Evolutionary conservation across 257 asterid species (phyloP), one percentile per base, ranked within the genome.

Genomic region (Craterostigma plantagineum): DNA sequence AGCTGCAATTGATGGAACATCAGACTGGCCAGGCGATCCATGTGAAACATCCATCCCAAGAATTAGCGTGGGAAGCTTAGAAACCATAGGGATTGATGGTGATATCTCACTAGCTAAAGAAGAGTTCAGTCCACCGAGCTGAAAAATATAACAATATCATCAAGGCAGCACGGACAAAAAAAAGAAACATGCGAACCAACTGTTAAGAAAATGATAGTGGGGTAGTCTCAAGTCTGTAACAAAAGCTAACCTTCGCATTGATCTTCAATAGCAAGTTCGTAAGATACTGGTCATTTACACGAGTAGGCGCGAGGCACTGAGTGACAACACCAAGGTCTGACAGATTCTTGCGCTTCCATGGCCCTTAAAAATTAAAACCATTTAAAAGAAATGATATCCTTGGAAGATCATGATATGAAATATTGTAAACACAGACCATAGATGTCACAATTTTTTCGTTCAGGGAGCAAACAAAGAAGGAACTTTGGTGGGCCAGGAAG

Each of bases 21-120:
- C 96, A 18, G 94, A 81, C 59, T 72, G 92, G 51, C 97, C 97
- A 16, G 97, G 97, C 33, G 97, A 86, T 42, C 94, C 97, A 46
- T 86, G 97, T 0, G 94, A 81, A 6, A 86, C 97, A 41, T 86
- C 97, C 97, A 86, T 86, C 35, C 97, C 97, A 44, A 86, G 71
- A 53, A 86, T 78, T 14, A 81, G 51, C 14, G 97, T 81, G 10
- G 97, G 94, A 46, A 48, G 56, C 58, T 76, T 81, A 0, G 97
- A 81, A 17, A 86, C 69, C 57, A 73, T 0, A 1, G 92, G 92
- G 4, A 86, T 38, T 3, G 91, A 64, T 39, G 80, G 79, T 11
- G 67, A 52, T 37, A 61, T 46, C 35, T 86, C 97, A 34, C 60
- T 65, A 40, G 73, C 74, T 35, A 86, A 63, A 59, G 76, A n/a